Percentiles rank a stretch among this genome's conserved stretches.
These are phyloP conservation scores for Viola odorata DNA, from an alignment of 345 rosid genomes.

Conservation along the genomic window DNA sequence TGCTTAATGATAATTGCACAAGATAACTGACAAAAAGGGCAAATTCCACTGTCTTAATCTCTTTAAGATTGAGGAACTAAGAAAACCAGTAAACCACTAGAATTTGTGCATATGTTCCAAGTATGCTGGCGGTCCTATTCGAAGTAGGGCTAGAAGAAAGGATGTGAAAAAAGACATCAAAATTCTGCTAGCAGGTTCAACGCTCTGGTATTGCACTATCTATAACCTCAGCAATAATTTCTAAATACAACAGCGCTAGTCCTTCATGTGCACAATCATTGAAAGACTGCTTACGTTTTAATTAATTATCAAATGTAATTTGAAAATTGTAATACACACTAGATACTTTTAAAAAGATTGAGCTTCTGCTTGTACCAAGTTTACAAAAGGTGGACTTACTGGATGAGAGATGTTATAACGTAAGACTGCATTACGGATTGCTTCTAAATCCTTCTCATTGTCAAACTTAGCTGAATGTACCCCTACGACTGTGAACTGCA, in stretches of 20 bases:
- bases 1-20: too few species aligned
- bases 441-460: slow-evolving; percentile 93
- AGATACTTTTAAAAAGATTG: background rate
- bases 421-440: slow-evolving; percentile 83
- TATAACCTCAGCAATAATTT: too few species aligned
- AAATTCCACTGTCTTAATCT: too few species aligned
- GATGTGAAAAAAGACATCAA: too few species aligned
- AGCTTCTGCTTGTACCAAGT: slow-evolving; percentile 4
- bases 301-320: background rate
- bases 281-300: background rate
- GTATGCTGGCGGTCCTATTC: too few species aligned
- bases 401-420: slow-evolving; percentile 85
- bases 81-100: too few species aligned
- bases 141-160: too few species aligned
- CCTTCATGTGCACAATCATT: background rate
- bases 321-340: background rate
- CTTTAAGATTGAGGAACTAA: too few species aligned
- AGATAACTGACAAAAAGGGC: too few species aligned
- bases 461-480: slow-evolving; percentile 97
- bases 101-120: too few species aligned
- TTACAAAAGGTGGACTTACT: slow-evolving; percentile 33
- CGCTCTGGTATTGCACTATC: too few species aligned
- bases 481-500: slow-evolving; percentile 86
- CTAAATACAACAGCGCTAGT: background rate
- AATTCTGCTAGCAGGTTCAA: too few species aligned